Base-by-base conservation (phyloP, 148 eudicot species). In the Arctostaphylos glauca region DNA sequence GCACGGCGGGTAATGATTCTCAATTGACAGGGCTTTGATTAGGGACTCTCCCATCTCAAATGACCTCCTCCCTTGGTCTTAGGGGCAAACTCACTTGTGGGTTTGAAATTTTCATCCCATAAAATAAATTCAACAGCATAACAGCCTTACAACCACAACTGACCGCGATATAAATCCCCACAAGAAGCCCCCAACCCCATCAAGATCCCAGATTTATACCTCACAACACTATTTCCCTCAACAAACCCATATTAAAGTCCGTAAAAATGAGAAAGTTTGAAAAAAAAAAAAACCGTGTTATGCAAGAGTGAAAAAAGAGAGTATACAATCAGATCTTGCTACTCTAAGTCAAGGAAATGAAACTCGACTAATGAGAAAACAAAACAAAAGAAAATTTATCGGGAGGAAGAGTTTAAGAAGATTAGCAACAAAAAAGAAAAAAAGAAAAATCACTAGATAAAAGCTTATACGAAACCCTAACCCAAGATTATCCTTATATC, bases 1-100 rank as follows among this genome's bases (percentile, higher is more conserved):
- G 14, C 86, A 89, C 0, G 86, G 91, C 0, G 86, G 91, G 80
- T 82, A 87, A 82, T 88, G 85, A 86, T 83, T 86, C 80, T 88
- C 90, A 76, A 86, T 88, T 21, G 86, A 74, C 47, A 87, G 56
- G 44, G 86, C 25, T 9, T 84, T 76, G 43, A 87, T 85, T 43
- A 84, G 86, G 66, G 87, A 71, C 80, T 86, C 91, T 55, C 76
- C 86, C 87, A 90, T 90, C 84, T 83, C 87, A 86, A 58, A 76
- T 80, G 50, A 52, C 81, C 46, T 66, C 71, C 71, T 83, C 80
- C 76, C 68, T 73, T 79, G 74, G 50, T 62, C 62, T 74, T 44
- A 9, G 70, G 64, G 79, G 54, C 10, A 82, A 68, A 80, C 74
- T 71, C 80, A 77, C 68, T 19, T 10, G 71, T 49, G 76, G 56